Base-by-base conservation (phyloP, 768 basidiomycete species). In the Rubroboletus satanas region DNA sequence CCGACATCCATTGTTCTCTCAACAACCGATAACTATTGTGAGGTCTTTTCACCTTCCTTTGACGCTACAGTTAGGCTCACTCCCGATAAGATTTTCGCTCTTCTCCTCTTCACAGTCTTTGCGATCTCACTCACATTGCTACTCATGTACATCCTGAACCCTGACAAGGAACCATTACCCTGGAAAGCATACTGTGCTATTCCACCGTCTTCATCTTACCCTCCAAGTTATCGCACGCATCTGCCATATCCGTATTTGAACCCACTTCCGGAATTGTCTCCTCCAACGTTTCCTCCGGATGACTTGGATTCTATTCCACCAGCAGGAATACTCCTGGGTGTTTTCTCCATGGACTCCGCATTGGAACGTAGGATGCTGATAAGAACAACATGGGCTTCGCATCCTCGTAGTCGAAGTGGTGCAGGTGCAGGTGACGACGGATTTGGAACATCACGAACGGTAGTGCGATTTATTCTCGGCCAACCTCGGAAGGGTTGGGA, bases 141-240 rank as follows among this genome's bases (percentile, higher is more conserved):
- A 52, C 79, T 98, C 72, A 93, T 93, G 66, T 89, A 97, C 72
- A 81, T 95, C 57, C 81, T 98, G 66, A 95, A 97, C 69, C 95
- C 94, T 54, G 96, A 98, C 79, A 98, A 97, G 71, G 86, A 89
- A 49, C 88, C 93, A 21, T 75, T 97, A 7, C 94, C 94, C 44
- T 98, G 94, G 94, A 84, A 93, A 62, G 84, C 87, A 21, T 97
- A 96, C 69, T 98, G 96, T 73, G 83, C 89, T 23, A 78, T 84
- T 51, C 87, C 87, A 5, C 80, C 78, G 45, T 61, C 69, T 15
- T 66, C 76, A 54, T 75, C 78, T 58, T 64, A 75, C 49, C 70
- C 74, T 65, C 73, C 81, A 48, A 73, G 76, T 59, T 62, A 79
- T 56, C 67, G 75, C 51, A 64, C 77, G 8, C 61, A 78, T 21